These are phyloP conservation scores for Zygotorulaspora danielsina DNA, from an alignment of 805 yeast species.

Conservation along the genomic window DNA sequence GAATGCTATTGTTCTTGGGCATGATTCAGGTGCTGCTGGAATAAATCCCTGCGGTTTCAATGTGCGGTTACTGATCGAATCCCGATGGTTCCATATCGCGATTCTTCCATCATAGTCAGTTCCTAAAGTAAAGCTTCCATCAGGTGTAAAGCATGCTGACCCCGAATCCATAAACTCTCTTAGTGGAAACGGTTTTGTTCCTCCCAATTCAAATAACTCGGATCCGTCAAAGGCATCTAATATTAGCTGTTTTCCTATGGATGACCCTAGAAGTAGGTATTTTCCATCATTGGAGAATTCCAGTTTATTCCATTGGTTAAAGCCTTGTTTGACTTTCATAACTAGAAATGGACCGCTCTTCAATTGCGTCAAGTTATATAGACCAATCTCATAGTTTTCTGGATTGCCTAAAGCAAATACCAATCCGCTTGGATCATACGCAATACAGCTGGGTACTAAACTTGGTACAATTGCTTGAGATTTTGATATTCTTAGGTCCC, in stretches of 20 bases:
- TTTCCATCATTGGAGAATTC: conserved; percentile 81
- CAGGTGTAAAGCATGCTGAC: conserved; percentile 58
- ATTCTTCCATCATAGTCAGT: conserved; percentile 56
- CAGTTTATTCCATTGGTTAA: conserved; percentile 52
- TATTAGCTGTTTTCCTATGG: conserved; percentile 54
- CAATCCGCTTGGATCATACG: conserved; percentile 80
- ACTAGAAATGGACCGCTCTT: conserved; percentile 54
- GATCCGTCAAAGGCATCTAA: conserved; percentile 68
- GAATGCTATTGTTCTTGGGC: conserved; percentile 40
- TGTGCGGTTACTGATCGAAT: conserved; percentile 29
- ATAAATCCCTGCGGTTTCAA: conserved; percentile 29
- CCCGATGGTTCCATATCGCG: conserved; percentile 48
- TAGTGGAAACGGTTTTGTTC: conserved; percentile 45
- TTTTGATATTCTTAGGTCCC: conserved; percentile 76
- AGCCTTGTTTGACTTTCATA: conserved; percentile 38
- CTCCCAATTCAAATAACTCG: conserved; percentile 43
- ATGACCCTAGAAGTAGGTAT: conserved; percentile 53
- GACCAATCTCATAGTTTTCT: conserved; percentile 41
- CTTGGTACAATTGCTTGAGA: conserved; percentile 59
- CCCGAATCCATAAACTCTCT: conserved; percentile 49
- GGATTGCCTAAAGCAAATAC: conserved; percentile 67
- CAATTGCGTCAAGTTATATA: conserved; percentile 59
- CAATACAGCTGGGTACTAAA: conserved; percentile 52
- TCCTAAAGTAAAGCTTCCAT: conserved; percentile 56
- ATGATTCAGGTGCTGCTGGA: conserved; percentile 33